These are phyloP conservation scores for Dentipellis fragilis DNA, from an alignment of 768 basidiomycete genomes.

Conservation along the genomic window DNA sequence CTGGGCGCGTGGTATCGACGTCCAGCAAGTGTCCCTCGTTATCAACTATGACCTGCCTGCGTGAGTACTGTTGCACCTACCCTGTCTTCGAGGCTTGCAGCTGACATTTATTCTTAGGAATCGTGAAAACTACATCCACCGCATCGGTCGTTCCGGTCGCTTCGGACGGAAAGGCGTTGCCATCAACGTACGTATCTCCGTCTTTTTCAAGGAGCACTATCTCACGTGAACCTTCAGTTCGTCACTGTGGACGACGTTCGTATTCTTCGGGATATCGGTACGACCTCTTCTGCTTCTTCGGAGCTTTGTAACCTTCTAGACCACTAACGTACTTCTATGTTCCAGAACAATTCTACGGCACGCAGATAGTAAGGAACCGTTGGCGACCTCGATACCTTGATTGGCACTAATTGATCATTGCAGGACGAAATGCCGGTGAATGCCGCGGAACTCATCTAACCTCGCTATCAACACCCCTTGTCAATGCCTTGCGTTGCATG, in stretches of 20 bases:
- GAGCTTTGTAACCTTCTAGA: neutral
- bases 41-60: conserved; percentile 96
- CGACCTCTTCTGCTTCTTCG: conserved; percentile 1
- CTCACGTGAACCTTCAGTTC: conserved; percentile 37
- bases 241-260: conserved; percentile 94
- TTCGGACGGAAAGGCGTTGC: conserved; percentile 99
- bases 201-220: neutral
- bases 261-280: conserved; percentile 94
- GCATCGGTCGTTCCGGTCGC: conserved; percentile 97
- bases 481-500: neutral
- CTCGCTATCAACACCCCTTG: neutral
- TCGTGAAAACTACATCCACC: conserved; percentile 99
- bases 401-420: conserved; percentile 16
- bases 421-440: conserved; percentile 99
- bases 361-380: conserved; percentile 62
- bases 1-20: conserved; percentile 97
- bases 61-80: conserved; percentile 34
- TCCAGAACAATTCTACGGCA: conserved; percentile 92
- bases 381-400: neutral
- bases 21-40: conserved; percentile 94
- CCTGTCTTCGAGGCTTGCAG: neutral
- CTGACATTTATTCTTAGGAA: conserved; percentile 37
- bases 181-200: conserved; percentile 68
- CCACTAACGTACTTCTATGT: neutral
- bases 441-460: conserved; percentile 90